Base-by-base conservation (phyloP, 1,284 basidiomycete species). In the Chalciporus piperatoides region DNA sequence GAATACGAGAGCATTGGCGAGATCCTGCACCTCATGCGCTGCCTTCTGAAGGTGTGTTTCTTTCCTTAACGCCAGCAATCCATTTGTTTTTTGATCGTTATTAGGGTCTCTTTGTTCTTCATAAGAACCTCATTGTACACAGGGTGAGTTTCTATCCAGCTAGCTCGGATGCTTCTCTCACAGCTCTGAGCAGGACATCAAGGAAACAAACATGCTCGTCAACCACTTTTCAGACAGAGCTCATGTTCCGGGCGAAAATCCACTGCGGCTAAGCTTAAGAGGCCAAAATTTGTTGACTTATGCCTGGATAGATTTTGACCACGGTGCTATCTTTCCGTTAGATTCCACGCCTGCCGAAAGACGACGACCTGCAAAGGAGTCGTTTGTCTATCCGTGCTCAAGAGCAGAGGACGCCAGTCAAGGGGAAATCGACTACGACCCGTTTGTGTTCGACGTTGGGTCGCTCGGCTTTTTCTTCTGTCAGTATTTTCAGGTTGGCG, bases 351-450 rank as follows among this genome's bases (percentile, higher is more conserved):
- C 40, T 25, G 10, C 23, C 2, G 46, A 48, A n/a, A 33, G 39
- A 24, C 46, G 46, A 30, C 12, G 53, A 41, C 35, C 37, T 53
- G 27, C 25, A 59, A n/a, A 52, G 32, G 15, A 58, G 28, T 41
- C 43, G 28, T 14, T 44, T 40, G 37, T 48, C 50, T 24, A 21
- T 21, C 21, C 39, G 52, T 41, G 59, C 51, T 7, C 27, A 46
- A 2, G 44, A 25, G n/a, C 48, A 39, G 24, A n/a, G 24, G 63
- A 63, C 49, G 56, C 54, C 8, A n/a, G 10, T 5, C 57, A 62
- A 39, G 64, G 64, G 0, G 62, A 67, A 49, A 55, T 58, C 30
- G 63, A 65, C 30, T 67, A 60, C 43, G 58, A 66, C 33, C 65
- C 67, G 0, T 67, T 67, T 44, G 56, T 58, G 1, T 62, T 53